These are phyloP conservation scores for Paecilomyces formosus DNA, from an alignment of 2,329 filamentous ascomycete species.

Conservation along the genomic window DNA sequence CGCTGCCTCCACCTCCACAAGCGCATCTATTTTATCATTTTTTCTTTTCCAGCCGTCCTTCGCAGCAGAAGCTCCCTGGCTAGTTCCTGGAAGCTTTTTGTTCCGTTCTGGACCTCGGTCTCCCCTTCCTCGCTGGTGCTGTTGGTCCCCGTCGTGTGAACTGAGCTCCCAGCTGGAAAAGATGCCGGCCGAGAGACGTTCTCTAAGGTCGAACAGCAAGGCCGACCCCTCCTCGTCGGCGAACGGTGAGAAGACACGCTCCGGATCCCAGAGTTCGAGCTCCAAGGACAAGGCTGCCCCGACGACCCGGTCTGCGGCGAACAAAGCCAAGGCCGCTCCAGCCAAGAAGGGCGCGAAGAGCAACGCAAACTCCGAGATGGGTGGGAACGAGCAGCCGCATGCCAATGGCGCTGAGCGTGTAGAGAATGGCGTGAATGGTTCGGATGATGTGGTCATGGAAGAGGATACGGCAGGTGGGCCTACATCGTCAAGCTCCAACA, in stretches of 20 bases:
- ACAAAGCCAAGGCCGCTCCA: slow-evolving; percentile 29
- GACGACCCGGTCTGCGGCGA: slow-evolving; percentile 33
- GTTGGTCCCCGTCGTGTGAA: slow-evolving; percentile 7
- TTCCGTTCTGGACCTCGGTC: slow-evolving; percentile 1
- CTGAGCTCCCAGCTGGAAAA: slow-evolving; percentile 30
- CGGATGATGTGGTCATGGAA: slow-evolving; percentile 65
- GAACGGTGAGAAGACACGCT: slow-evolving; percentile 39
- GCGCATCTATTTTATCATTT: slow-evolving; percentile 11
- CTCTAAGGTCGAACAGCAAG: slow-evolving; percentile 40
- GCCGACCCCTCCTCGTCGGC: slow-evolving; percentile 39
- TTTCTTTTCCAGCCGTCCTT: neutral
- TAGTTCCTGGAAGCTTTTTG: neutral
- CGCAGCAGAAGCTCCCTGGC: neutral
- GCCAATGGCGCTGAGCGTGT: slow-evolving; percentile 61
- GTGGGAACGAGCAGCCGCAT: slow-evolving; percentile 64
- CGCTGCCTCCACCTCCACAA: slow-evolving; percentile 5
- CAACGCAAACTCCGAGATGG: slow-evolving; percentile 46
- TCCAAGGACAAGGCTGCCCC: slow-evolving; percentile 40
- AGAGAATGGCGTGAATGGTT: slow-evolving; percentile 59
- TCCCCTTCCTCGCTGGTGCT: slow-evolving; percentile 2
- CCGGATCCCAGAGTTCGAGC: slow-evolving; percentile 36
- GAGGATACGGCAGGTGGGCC: slow-evolving; percentile 50
- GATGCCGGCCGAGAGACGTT: slow-evolving; percentile 42
- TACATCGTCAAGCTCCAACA: slow-evolving; percentile 48
- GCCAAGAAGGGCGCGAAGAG: slow-evolving; percentile 30